These are phyloP conservation scores for Triticum monococcum DNA, from an alignment of 176 grass and related monocot genomes.

Conservation along the genomic window DNA sequence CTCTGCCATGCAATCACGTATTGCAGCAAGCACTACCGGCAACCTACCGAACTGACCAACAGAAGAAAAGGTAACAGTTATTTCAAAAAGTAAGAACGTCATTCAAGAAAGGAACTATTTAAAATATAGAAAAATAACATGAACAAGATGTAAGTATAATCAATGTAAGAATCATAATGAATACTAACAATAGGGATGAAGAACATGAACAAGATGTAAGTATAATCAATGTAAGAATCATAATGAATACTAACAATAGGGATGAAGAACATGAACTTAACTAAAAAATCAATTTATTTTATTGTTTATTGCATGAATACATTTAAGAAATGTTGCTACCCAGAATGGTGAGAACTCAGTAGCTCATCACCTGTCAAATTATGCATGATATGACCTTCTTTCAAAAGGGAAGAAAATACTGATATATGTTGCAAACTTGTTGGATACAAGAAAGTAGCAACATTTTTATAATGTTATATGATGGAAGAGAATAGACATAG, in stretches of 20 bases:
- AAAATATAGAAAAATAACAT: no score
- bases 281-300: not conserved
- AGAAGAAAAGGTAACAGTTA: not conserved
- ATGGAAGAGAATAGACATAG: not conserved
- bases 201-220: not conserved
- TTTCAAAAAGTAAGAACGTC: not conserved
- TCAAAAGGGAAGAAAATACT: not conserved
- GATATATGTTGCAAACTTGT: constrained; percentile 5
- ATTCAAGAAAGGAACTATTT: no score
- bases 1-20: constrained; percentile 26
- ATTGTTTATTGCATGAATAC: not conserved
- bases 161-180: not conserved
- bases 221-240: no score
- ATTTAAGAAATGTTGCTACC: not conserved
- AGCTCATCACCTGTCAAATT: not conserved
- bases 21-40: constrained; percentile 32
- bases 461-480: not conserved
- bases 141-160: no score
- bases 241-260: not conserved
- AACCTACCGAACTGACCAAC: constrained; percentile 9
- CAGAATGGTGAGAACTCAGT: not conserved
- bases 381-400: not conserved
- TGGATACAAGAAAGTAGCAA: not conserved
- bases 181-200: not conserved
- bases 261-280: not conserved